A percentile compares a stretch with the other conserved stretches of the same genome.
These are phyloP conservation scores for Diplogelasinospora grovesii DNA, from an alignment of 495 filamentous ascomycete species.

Conservation along the genomic window DNA sequence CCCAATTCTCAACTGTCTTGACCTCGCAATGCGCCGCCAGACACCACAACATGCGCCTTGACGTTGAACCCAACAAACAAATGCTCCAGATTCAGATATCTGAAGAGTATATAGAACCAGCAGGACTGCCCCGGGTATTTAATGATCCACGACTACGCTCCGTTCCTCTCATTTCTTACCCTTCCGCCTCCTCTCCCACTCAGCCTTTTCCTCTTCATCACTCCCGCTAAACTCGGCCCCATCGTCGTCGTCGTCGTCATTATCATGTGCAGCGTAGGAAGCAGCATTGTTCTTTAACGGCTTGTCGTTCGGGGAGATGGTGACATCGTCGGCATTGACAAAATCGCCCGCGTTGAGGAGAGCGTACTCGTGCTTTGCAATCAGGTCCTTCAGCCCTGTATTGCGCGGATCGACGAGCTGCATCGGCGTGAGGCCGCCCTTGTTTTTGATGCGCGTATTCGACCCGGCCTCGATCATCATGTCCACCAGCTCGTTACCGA, in stretches of 20 bases:
- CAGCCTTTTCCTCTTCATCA: conserved; percentile 46
- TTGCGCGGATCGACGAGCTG: conserved; percentile 74
- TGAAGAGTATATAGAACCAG: neutral
- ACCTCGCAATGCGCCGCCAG: too few species aligned
- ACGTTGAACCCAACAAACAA: too few species aligned
- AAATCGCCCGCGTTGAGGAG: conserved; percentile 45
- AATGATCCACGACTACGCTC: neutral
- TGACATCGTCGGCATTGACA: conserved; percentile 28
- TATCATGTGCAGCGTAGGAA: too few species aligned
- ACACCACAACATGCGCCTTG: too few species aligned
- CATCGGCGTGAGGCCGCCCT: conserved; percentile 58
- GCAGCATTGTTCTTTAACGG: too few species aligned
- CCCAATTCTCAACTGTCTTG: too few species aligned
- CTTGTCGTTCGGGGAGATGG: too few species aligned
- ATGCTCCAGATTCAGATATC: too few species aligned
- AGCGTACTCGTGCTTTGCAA: conserved; percentile 75
- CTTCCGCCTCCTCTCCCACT: conserved; percentile 42
- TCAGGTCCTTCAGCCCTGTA: conserved; percentile 52
- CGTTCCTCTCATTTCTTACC: too few species aligned
- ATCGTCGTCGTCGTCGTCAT: conserved; percentile 32
- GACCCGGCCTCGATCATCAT: conserved; percentile 89
- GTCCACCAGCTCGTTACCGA: conserved; percentile 64
- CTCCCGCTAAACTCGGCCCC: conserved; percentile 48
- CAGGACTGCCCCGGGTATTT: neutral
- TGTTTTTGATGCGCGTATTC: conserved; percentile 49